A percentile compares a stretch with the other conserved stretches of the same genome.
phyloP scores from a whole-genome alignment of 129 eudicot genomes.

The Escallonia herrerae region DNA sequence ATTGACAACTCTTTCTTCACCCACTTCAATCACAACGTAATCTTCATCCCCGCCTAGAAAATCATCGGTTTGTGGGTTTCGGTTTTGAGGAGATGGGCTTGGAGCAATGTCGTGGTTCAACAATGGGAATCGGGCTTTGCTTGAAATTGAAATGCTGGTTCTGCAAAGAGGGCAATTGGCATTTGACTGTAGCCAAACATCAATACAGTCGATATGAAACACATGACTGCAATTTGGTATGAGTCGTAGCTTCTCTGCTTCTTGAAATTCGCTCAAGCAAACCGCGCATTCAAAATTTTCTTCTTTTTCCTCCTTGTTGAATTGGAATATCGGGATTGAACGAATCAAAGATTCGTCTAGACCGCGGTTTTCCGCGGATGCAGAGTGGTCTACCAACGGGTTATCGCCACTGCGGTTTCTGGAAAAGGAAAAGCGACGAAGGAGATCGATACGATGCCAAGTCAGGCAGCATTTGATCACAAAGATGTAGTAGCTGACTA shows the following conservation, averaged over 20 bases:
- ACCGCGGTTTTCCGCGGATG: slow-evolving; percentile 40
- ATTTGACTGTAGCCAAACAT: slow-evolving; percentile 83
- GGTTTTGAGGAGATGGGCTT: slow-evolving; percentile 18
- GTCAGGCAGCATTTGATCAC: slow-evolving; percentile 86
- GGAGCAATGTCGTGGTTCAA: slow-evolving; percentile 20
- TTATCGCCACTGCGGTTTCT: slow-evolving; percentile 22
- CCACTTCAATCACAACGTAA: slow-evolving; percentile 68
- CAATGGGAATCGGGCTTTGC: slow-evolving; percentile 10
- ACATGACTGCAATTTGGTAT: slow-evolving; percentile 84
- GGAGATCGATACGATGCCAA: slow-evolving; percentile 70
- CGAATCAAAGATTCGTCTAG: slow-evolving; percentile 70
- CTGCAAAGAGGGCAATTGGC: slow-evolving; percentile 93
- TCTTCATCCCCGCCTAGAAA: slow-evolving; percentile 42
- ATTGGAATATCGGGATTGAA: slow-evolving; percentile 61
- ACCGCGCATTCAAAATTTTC: slow-evolving; percentile 59
- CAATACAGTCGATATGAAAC: slow-evolving; percentile 89
- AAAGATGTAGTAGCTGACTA: slow-evolving; percentile 75
- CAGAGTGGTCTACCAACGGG: slow-evolving; percentile 14
- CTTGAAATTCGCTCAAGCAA: slow-evolving; percentile 68
- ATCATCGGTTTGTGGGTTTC: background rate
- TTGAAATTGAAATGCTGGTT: slow-evolving; percentile 40
- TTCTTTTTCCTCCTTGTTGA: slow-evolving; percentile 22
- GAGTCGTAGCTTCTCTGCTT: slow-evolving; percentile 53
- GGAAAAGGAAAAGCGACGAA: slow-evolving; percentile 57
- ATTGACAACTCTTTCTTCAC: slow-evolving; percentile 1